Evolutionary conservation across 2,329 filamentous ascomycete genomes (phyloP).

Genomic region (Fusarium miscanthi): DNA sequence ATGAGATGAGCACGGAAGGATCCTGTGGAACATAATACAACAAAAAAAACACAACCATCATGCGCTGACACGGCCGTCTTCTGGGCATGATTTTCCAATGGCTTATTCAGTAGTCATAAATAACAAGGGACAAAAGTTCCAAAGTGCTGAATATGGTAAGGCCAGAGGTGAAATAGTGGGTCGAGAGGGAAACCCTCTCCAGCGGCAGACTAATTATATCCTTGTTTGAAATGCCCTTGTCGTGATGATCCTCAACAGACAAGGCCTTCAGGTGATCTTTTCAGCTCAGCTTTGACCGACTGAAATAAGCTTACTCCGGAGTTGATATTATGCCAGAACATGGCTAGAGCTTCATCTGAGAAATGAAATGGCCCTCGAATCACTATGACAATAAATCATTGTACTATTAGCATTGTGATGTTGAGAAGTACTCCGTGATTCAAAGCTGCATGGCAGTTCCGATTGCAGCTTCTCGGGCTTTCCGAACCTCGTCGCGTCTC

Average conservation of each 20-base stretch:
- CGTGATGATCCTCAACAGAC: neutral
- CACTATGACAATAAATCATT: slow-evolving; percentile 6
- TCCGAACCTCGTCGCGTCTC: slow-evolving; percentile 64
- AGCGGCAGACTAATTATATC: neutral
- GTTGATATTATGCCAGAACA: neutral
- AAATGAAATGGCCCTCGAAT: slow-evolving; percentile 1
- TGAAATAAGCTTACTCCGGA: neutral
- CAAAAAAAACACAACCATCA: neutral
- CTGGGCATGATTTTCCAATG: neutral
- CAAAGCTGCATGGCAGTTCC: slow-evolving; percentile 67
- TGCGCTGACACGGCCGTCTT: neutral
- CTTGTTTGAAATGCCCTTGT: neutral
- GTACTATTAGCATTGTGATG: neutral
- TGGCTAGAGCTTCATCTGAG: slow-evolving; percentile 11
- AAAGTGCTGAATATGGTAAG: neutral
- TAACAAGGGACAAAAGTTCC: neutral
- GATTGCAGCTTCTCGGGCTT: slow-evolving; percentile 66
- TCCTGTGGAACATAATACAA: slow-evolving; percentile 6
- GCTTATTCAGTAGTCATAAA: slow-evolving; percentile 1
- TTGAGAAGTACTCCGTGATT: slow-evolving; percentile 3
- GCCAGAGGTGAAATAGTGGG: neutral
- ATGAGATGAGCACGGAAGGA: slow-evolving; percentile 2
- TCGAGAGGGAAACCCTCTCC: neutral
- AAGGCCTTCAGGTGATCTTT: neutral
- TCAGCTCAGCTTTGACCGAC: neutral